Evolutionary conservation across 441 rosid genomes (phyloP).

Genomic region (Adansonia grandidieri): DNA sequence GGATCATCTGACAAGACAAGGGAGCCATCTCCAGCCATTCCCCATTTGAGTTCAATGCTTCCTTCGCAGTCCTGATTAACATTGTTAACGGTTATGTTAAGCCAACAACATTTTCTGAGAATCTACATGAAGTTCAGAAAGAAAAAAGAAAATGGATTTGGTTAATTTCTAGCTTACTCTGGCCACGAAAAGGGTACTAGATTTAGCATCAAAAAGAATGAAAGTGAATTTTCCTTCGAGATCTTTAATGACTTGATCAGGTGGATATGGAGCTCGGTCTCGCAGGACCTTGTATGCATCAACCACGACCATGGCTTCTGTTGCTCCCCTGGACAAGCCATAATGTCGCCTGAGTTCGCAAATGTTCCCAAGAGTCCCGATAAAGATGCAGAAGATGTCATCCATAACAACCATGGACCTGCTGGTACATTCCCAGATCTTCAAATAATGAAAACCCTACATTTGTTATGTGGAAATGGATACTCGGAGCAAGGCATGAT

Average conservation of each 20-base stretch:
- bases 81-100: not conserved
- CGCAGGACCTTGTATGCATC: slow-evolving; percentile 60
- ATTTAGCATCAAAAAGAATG: slow-evolving; percentile 48
- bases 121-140: not conserved
- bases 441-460: not conserved
- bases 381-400: slow-evolving; percentile 60
- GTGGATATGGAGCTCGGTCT: slow-evolving; percentile 70
- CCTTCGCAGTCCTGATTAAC: slow-evolving; percentile 29
- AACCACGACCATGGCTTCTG: slow-evolving; percentile 56
- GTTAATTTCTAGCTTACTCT: slow-evolving; percentile 32
- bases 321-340: slow-evolving; percentile 47
- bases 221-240: slow-evolving; percentile 58
- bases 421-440: slow-evolving; percentile 30
- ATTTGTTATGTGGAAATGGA: not conserved
- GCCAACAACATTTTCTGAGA: not conserved
- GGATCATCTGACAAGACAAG: slow-evolving; percentile 38
- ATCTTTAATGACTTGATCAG: slow-evolving; percentile 66
- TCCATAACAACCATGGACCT: slow-evolving; percentile 58
- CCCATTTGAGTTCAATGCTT: slow-evolving; percentile 43
- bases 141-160: not conserved
- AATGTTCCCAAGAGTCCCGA: slow-evolving; percentile 56
- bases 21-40: slow-evolving; percentile 46
- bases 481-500: not conserved
- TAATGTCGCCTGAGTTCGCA: slow-evolving; percentile 54
- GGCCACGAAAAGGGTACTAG: slow-evolving; percentile 49